Evolutionary conservation across 1,284 basidiomycete genomes (phyloP).

Genomic region (Schizophyllum commune): DNA sequence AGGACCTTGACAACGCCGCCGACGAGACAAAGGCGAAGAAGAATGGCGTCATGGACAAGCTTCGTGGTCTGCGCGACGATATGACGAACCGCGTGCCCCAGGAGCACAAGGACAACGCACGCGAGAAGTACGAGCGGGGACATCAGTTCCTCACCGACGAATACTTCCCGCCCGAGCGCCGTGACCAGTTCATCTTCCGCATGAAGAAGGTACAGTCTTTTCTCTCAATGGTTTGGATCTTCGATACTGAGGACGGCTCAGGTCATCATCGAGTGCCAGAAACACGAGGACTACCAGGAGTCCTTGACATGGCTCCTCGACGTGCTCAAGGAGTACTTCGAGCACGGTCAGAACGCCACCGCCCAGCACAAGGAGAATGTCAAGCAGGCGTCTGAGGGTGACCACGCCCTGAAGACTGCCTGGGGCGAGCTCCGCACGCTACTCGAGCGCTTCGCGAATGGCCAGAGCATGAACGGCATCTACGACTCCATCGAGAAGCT

Average conservation of each 20-base stretch:
- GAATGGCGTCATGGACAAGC: slow-evolving; percentile 38
- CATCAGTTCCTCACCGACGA: slow-evolving; percentile 69
- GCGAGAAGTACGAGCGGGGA: slow-evolving; percentile 44
- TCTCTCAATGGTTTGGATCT: slow-evolving; percentile 12
- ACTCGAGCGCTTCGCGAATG: slow-evolving; percentile 89
- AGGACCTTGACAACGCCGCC: slow-evolving; percentile 15
- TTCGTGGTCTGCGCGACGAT: slow-evolving; percentile 35
- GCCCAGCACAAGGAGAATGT: slow-evolving; percentile 1
- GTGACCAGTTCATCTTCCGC: slow-evolving; percentile 77
- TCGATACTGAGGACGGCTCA: slow-evolving; percentile 18
- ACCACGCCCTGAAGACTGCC: slow-evolving; percentile 52
- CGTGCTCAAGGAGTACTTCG: slow-evolving; percentile 54
- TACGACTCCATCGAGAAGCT: slow-evolving; percentile 69
- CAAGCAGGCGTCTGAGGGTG: slow-evolving; percentile 22
- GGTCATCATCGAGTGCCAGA: slow-evolving; percentile 90
- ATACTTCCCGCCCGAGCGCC: slow-evolving; percentile 81
- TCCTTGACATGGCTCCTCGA: slow-evolving; percentile 73
- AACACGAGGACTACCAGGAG: slow-evolving; percentile 85
- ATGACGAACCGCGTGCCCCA: slow-evolving; percentile 47
- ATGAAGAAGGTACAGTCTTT: slow-evolving; percentile 53
- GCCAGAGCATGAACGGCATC: slow-evolving; percentile 57
- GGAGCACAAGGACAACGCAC: slow-evolving; percentile 51
- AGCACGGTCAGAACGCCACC: background rate
- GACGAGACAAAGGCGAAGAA: slow-evolving; percentile 45
- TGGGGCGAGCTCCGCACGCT: slow-evolving; percentile 67